Evolutionary conservation across 768 basidiomycete species (phyloP), one percentile per base, ranked within the genome.

Genomic region (Lactarius sanguifluus): DNA sequence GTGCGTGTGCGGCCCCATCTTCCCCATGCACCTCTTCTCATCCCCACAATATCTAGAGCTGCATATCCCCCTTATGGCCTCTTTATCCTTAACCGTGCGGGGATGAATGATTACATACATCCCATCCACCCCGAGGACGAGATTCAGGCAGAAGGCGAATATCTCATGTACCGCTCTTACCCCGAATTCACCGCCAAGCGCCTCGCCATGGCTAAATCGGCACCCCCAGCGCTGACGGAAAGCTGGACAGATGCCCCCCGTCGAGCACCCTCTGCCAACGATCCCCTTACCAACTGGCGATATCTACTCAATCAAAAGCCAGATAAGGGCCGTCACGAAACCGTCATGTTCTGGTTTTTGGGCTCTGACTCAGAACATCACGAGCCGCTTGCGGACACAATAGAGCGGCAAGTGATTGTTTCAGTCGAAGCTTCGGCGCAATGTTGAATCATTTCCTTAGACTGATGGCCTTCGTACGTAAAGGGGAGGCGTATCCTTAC

Each of bases 1-100:
- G 91, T 92, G 71, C 70, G 85, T 80, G 38, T 43, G 56, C 34
- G 43, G 61, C 32, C 30, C 13, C 38, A 34, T 40, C 63, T 62
- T 67, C 45, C 1, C 59, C 18, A 18, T 59, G 16, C 32, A 16
- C 23, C 16, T 38, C 34, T 58, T 57, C 69, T 59, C 40, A 71
- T 67, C n/a, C 52, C 47, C 68, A 34, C 18, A 7, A 25, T 55
- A 40, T 50, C 38, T 71, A 93, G 91, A 72, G 82, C 87, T 64
- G 81, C 84, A 34, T 92, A 92, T 74, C 92, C 92, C 3, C 88
- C 87, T 20, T 93, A 94, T 71, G 92, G 92, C 8, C 87, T 92
- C 72, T 94, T 89, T 74, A 87, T 94, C 67, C 82, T 94, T 71
- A 94, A 94, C 74, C 86, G 92, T 61, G 84, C 88, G 73, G 91